Conservation (phyloP, 768 basidiomycete genomes). For the Hydnomerulius pinastri region DNA sequence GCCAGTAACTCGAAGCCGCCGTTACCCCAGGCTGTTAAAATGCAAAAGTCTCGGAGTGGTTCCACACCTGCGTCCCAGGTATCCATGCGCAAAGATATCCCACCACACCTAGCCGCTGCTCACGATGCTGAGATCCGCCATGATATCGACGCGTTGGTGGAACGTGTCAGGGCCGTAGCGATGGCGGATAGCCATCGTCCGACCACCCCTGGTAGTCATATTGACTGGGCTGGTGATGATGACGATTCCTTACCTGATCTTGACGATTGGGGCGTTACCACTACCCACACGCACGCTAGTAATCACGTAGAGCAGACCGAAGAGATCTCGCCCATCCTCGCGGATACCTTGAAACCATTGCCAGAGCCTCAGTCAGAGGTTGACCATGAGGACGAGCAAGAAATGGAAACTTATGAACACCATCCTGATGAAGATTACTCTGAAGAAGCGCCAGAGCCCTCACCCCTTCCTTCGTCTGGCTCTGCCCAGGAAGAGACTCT, state of each 20-base stretch:
- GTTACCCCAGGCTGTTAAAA: slow-evolving; percentile 24
- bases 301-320: slow-evolving; percentile 34
- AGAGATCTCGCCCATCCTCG: slow-evolving; percentile 68
- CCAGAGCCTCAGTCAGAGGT: slow-evolving; percentile 45
- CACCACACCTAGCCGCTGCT: slow-evolving; percentile 51
- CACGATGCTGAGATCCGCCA: slow-evolving; percentile 52
- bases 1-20: slow-evolving; percentile 16
- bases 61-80: slow-evolving; percentile 25
- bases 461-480: slow-evolving; percentile 11
- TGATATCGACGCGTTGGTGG: slow-evolving; percentile 76
- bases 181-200: slow-evolving; percentile 71
- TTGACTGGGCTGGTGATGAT: slow-evolving; percentile 90
- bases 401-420: slow-evolving; percentile 22
- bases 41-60: slow-evolving; percentile 35
- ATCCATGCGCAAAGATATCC: slow-evolving; percentile 52
- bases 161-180: slow-evolving; percentile 72
- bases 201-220: slow-evolving; percentile 73
- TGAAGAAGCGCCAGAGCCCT: slow-evolving; percentile 6
- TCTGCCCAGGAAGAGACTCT: slow-evolving; percentile 1
- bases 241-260: slow-evolving; percentile 79
- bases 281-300: slow-evolving; percentile 35
- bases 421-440: slow-evolving; percentile 3
- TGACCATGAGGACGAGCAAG: slow-evolving; percentile 19
- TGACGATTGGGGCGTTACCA: slow-evolving; percentile 80
- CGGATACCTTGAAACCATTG: slow-evolving; percentile 61